Conservation (phyloP, 2,329 filamentous ascomycete species). For the Venturia pyrina region DNA sequence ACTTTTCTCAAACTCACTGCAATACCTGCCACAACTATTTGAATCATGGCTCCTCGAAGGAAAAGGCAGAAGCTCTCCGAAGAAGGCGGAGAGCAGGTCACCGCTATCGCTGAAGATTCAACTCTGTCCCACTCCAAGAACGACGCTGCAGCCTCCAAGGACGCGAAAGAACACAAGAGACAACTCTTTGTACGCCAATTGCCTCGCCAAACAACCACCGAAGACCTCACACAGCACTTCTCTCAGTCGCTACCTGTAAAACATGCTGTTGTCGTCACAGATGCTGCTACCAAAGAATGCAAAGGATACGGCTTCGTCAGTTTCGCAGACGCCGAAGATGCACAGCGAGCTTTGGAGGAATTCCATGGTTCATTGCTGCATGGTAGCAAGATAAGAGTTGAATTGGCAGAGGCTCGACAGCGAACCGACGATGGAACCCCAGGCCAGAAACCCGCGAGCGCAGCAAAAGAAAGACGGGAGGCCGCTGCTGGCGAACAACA, state of each 20-base stretch:
- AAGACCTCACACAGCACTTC: constrained; percentile 78
- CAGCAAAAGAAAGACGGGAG: constrained; percentile 45
- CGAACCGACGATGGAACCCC: constrained; percentile 39
- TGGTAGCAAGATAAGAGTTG: constrained; percentile 73
- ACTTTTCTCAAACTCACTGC: neutral
- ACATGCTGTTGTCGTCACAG: constrained; percentile 85
- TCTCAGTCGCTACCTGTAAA: constrained; percentile 92
- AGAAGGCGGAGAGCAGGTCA: constrained; percentile 25
- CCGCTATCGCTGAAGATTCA: constrained; percentile 21
- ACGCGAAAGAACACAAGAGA: constrained; percentile 19
- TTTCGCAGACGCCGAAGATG: constrained; percentile 88
- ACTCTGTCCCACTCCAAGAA: constrained; percentile 7
- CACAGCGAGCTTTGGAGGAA: constrained; percentile 67
- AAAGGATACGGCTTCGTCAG: constrained; percentile 96
- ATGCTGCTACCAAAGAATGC: constrained; percentile 75
- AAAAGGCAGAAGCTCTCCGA: constrained; percentile 32
- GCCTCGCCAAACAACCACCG: constrained; percentile 66
- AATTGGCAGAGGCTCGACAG: constrained; percentile 78
- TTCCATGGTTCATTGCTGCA: constrained; percentile 69
- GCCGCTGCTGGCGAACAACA: constrained; percentile 28
- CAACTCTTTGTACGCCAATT: constrained; percentile 86
- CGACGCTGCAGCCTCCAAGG: constrained; percentile 13
- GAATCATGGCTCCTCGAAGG: constrained; percentile 28
- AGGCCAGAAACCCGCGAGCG: constrained; percentile 45
- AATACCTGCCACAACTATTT: neutral